Percentiles rank a stretch among this genome's conserved stretches.
Evolutionary conservation across 345 rosid genomes (phyloP).

Genomic region (Euclidium syriacum): DNA sequence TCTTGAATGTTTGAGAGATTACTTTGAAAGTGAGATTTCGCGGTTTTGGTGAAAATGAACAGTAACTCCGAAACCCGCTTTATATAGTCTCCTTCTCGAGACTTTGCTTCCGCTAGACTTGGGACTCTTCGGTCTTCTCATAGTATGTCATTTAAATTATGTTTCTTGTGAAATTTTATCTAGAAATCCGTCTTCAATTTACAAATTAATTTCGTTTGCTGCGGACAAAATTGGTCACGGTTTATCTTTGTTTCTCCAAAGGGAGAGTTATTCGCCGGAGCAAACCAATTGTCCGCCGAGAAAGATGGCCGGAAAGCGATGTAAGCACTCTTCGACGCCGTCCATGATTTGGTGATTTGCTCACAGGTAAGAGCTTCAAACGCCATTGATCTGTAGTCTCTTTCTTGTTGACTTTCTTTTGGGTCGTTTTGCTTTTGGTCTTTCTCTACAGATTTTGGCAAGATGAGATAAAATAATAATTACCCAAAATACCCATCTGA

Average conservation of each 20-base stretch:
- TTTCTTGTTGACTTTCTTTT: not conserved
- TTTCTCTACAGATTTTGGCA: not conserved
- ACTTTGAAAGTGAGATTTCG: too few relatives aligned
- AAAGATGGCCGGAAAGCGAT: constrained; percentile 56
- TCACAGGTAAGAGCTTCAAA: constrained; percentile 29
- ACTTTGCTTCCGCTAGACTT: too few relatives aligned
- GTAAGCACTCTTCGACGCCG: constrained; percentile 35
- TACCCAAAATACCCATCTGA: constrained; percentile 4
- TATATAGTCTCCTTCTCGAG: too few relatives aligned
- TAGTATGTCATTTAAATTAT: too few relatives aligned
- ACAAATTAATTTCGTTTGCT: too few relatives aligned
- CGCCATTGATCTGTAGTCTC: constrained; percentile 17
- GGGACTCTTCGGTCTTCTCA: too few relatives aligned
- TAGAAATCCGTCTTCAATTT: too few relatives aligned
- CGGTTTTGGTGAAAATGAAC: too few relatives aligned
- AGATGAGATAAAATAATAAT: not conserved
- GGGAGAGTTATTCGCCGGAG: constrained; percentile 15
- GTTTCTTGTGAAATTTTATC: too few relatives aligned
- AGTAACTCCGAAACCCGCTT: too few relatives aligned
- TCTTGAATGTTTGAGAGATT: too few relatives aligned
- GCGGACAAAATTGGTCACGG: constrained; percentile 27
- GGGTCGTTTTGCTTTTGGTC: constrained; percentile 1
- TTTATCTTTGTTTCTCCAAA: constrained; percentile 56
- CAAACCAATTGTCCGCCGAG: constrained; percentile 35
- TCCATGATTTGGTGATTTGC: constrained; percentile 38